A percentile compares a stretch with the other conserved stretches of the same genome.
Evolutionary conservation across 2,329 filamentous ascomycete genomes (phyloP).

Genomic region (Rutstroemia sp.): DNA sequence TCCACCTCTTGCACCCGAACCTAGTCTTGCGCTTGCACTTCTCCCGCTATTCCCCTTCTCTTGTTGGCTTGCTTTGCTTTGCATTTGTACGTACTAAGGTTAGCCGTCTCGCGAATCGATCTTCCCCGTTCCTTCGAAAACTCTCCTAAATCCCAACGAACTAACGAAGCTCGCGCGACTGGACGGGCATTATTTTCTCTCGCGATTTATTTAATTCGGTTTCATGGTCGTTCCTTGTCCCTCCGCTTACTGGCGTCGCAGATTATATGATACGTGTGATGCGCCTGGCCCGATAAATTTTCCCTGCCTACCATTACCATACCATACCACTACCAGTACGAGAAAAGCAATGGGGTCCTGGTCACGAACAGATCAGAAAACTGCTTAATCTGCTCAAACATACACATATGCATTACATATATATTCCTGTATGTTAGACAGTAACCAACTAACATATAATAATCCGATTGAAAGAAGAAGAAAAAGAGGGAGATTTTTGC

Average conservation of each 20-base stretch:
- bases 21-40: too few species aligned
- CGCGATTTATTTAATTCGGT: conserved; percentile 19
- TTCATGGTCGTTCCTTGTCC: conserved; percentile 23
- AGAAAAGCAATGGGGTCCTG: background rate
- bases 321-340: too few species aligned
- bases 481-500: background rate
- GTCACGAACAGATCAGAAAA: background rate
- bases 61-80: too few species aligned
- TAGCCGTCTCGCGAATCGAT: too few species aligned
- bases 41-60: too few species aligned
- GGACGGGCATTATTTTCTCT: background rate
- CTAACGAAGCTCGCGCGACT: too few species aligned
- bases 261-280: conserved; percentile 28
- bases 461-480: background rate
- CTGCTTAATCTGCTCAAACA: background rate
- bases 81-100: too few species aligned
- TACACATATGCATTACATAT: background rate
- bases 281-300: conserved; percentile 19
- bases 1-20: too few species aligned
- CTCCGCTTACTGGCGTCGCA: conserved; percentile 21
- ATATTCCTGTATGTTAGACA: background rate
- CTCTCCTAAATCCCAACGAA: too few species aligned
- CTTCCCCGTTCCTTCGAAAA: too few species aligned
- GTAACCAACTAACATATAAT: background rate
- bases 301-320: background rate